Conservation (phyloP, 345 rosid species). For the Dovyalis caffra region DNA sequence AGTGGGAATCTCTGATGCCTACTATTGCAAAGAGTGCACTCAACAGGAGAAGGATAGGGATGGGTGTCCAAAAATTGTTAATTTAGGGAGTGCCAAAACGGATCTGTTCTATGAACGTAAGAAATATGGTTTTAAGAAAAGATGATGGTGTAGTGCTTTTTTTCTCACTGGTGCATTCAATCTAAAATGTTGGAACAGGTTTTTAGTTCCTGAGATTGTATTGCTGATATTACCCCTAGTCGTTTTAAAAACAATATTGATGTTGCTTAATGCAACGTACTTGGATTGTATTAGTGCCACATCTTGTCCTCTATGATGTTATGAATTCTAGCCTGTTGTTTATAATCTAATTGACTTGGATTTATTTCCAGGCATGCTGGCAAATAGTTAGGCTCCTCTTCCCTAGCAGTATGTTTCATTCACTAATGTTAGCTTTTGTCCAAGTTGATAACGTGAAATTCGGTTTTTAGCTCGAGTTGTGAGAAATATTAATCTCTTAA, state of each 20-base stretch:
- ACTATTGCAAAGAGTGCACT: constrained; percentile 72
- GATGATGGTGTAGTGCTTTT: constrained; percentile 17
- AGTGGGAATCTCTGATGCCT: constrained; percentile 68
- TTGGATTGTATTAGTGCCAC: not conserved
- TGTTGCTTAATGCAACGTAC: not conserved
- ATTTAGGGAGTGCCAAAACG: constrained; percentile 43
- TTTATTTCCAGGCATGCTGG: not conserved
- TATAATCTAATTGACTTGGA: not conserved
- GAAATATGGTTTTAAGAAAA: constrained; percentile 48
- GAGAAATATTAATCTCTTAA: not conserved
- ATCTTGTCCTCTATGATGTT: not conserved
- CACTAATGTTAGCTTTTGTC: not conserved
- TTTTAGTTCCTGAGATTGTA: not conserved
- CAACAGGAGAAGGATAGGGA: constrained; percentile 68
- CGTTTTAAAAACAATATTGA: not conserved
- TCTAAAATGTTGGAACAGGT: not conserved
- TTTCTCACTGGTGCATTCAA: too few species aligned
- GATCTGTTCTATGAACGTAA: constrained; percentile 43
- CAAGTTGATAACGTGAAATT: not conserved
- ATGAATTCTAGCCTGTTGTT: not conserved
- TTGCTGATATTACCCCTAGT: not conserved
- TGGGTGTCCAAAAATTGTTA: constrained; percentile 49
- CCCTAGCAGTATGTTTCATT: not conserved
- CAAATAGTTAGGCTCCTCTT: not conserved
- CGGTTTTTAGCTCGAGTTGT: not conserved